Conservation (phyloP, 306 rosid genomes). For the Rosa persica region DNA sequence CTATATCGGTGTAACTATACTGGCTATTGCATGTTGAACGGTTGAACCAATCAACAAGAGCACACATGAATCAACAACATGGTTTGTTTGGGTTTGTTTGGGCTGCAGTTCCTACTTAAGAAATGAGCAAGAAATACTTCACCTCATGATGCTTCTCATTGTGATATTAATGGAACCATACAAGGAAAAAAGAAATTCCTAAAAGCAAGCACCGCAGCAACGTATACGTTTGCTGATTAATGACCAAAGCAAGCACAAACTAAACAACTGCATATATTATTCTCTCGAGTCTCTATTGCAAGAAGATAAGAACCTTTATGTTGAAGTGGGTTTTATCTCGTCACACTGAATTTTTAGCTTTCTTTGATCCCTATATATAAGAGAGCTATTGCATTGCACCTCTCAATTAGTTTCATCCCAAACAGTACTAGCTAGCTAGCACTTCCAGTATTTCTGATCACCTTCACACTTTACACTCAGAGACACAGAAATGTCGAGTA, state of each 20-base stretch:
- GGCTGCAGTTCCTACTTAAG: not conserved
- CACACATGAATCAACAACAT: not conserved
- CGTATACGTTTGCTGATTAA: not conserved
- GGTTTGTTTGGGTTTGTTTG: not conserved
- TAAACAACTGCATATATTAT: not conserved
- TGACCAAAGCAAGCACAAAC: constrained; percentile 6
- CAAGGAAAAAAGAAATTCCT: not conserved
- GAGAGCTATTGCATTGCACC: not conserved
- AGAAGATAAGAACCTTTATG: constrained; percentile 5
- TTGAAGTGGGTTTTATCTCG: constrained; percentile 3
- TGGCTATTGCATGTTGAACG: not conserved
- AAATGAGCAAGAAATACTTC: not conserved
- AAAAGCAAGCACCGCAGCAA: not conserved
- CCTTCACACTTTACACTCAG: not conserved
- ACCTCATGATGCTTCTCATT: not conserved
- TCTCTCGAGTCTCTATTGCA: not conserved
- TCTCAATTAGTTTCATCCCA: not conserved
- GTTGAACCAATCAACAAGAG: not conserved
- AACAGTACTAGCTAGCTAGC: not conserved
- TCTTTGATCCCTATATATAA: constrained; percentile 5
- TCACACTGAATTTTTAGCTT: not conserved
- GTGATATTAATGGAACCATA: not conserved
- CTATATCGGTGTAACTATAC: not conserved
- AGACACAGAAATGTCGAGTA: constrained; percentile 15
- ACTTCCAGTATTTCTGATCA: not conserved